Evolutionary conservation across 805 yeast species (phyloP).

Genomic region (Clavispora vitiphila): DNA sequence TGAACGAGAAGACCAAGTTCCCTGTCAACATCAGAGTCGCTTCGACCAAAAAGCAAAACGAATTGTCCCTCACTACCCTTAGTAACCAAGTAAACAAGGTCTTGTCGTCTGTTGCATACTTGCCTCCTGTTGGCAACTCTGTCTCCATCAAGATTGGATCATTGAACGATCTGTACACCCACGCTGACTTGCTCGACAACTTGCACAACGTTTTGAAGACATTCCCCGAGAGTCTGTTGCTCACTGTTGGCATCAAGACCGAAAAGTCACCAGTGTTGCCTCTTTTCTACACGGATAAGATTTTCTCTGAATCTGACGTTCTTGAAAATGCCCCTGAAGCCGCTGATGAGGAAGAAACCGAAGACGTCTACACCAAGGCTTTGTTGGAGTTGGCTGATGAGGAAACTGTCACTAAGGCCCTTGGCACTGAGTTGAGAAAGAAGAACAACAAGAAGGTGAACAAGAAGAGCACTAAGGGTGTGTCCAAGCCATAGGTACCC

Average conservation of each 20-base stretch:
- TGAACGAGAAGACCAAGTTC: constrained; percentile 44
- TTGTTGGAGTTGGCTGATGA: constrained; percentile 77
- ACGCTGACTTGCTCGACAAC: constrained; percentile 55
- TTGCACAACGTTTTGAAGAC: constrained; percentile 47
- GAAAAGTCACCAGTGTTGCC: constrained; percentile 79
- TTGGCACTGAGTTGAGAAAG: constrained; percentile 46
- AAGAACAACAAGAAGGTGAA: constrained; percentile 8
- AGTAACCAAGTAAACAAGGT: constrained; percentile 56
- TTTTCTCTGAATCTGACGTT: constrained; percentile 48
- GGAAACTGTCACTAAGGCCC: constrained; percentile 60
- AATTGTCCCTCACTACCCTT: constrained; percentile 46
- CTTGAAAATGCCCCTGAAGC: constrained; percentile 23
- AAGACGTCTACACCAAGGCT: constrained; percentile 41
- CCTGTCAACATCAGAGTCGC: constrained; percentile 62
- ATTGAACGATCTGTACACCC: constrained; percentile 30
- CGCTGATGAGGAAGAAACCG: constrained; percentile 15
- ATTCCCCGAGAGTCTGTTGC: constrained; percentile 44
- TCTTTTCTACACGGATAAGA: constrained; percentile 59
- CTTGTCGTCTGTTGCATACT: constrained; percentile 52
- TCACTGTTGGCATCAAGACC: constrained; percentile 62
- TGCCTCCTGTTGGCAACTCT: constrained; percentile 71
- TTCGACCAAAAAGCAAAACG: constrained; percentile 26
- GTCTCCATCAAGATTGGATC: constrained; percentile 65
- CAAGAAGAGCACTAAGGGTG: constrained; percentile 19
- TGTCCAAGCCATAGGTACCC: constrained; percentile 9